phyloP scores from a whole-genome alignment of 2,329 filamentous ascomycete species.

The Nannizzia gypsea region DNA sequence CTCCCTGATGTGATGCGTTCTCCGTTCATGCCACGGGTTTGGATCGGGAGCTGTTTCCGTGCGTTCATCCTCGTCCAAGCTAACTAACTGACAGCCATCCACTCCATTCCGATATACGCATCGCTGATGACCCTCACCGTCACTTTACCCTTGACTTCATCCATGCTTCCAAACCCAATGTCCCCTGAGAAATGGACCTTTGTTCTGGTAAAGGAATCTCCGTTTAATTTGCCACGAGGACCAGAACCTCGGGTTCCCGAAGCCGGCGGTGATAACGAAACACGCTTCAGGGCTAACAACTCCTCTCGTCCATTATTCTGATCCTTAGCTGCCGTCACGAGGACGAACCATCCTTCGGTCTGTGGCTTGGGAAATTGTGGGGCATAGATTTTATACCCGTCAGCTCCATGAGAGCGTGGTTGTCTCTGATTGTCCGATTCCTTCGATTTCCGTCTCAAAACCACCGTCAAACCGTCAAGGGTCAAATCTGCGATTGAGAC shows the following conservation, averaged over 20 bases:
- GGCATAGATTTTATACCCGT: constrained; percentile 57
- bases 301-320: constrained; percentile 45
- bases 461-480: constrained; percentile 45
- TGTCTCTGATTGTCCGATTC: background rate
- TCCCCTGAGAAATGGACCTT: constrained; percentile 11
- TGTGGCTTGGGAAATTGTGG: constrained; percentile 89
- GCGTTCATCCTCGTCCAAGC: background rate
- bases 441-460: constrained; percentile 9
- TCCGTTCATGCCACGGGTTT: background rate
- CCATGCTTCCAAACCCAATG: background rate
- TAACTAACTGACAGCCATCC: constrained; percentile 29
- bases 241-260: constrained; percentile 13
- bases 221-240: constrained; percentile 13
- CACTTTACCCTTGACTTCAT: constrained; percentile 25
- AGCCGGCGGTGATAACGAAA: constrained; percentile 52
- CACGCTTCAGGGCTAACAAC: constrained; percentile 72
- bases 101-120: constrained; percentile 67
- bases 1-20: background rate
- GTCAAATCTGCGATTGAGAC: constrained; percentile 52
- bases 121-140: constrained; percentile 69
- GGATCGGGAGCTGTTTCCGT: constrained; percentile 3
- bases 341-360: constrained; percentile 82
- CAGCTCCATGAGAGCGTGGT: constrained; percentile 48
- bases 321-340: constrained; percentile 45
- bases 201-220: constrained; percentile 10